Percentiles rank a stretch among this genome's conserved stretches.
phyloP scores from a whole-genome alignment of 2,329 filamentous ascomycete species.

The Aspergillus ibericus region DNA sequence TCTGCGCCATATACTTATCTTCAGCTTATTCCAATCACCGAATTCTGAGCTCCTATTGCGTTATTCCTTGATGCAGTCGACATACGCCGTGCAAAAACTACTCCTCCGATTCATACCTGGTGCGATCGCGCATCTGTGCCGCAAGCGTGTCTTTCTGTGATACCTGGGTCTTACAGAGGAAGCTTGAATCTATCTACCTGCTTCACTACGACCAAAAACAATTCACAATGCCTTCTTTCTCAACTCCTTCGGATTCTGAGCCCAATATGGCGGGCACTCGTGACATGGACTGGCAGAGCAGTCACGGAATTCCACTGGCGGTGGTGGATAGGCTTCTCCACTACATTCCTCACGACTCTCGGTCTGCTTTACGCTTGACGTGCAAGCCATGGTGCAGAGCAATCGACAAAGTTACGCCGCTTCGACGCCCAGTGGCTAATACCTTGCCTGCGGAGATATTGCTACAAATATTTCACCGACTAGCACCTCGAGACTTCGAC shows the following conservation, averaged over 20 bases:
- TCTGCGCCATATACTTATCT: too few relatives aligned
- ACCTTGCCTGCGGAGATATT: constrained; percentile 51
- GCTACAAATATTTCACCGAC: constrained; percentile 47
- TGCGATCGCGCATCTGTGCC: not conserved
- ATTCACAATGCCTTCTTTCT: not conserved
- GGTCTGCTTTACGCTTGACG: constrained; percentile 30
- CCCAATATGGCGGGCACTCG: not conserved
- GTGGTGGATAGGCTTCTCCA: constrained; percentile 13
- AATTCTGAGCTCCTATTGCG: not conserved
- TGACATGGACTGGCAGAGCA: not conserved
- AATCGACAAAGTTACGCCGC: constrained; percentile 23
- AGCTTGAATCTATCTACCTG: not conserved
- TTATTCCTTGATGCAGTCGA: not conserved
- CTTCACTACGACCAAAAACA: too few relatives aligned
- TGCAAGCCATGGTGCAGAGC: constrained; percentile 37
- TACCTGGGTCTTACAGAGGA: too few relatives aligned
- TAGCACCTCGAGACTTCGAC: constrained; percentile 57
- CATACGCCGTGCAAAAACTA: not conserved
- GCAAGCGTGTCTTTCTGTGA: too few relatives aligned
- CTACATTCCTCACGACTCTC: constrained; percentile 9
- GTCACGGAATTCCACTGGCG: constrained; percentile 3
- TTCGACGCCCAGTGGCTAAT: constrained; percentile 33
- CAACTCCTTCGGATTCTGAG: not conserved
- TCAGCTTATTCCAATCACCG: not conserved
- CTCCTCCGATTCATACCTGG: not conserved